These are phyloP conservation scores for Barnettozyma wickerhamii DNA, from an alignment of 805 yeast genomes.

Conservation along the genomic window DNA sequence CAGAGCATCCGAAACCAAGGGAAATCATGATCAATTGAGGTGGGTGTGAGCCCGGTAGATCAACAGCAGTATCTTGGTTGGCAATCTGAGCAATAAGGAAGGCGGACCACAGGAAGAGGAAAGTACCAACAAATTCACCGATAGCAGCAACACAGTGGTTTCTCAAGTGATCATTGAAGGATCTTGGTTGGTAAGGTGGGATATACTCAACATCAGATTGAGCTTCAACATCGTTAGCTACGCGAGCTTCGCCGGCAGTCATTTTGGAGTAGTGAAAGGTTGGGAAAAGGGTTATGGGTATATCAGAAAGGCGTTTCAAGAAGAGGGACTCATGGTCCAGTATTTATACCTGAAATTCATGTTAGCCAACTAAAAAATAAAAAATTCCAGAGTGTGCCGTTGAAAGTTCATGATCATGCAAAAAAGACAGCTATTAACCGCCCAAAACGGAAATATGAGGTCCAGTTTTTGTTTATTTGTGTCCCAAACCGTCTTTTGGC, in stretches of 20 bases:
- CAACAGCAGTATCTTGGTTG: conserved; percentile 45
- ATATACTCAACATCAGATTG: conserved; percentile 35
- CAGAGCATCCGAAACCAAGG: conserved; percentile 83
- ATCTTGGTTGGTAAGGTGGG: conserved; percentile 33
- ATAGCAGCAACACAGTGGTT: conserved; percentile 64
- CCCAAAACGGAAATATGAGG: too few relatives aligned
- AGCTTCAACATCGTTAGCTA: conserved; percentile 33
- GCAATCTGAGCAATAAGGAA: conserved; percentile 82
- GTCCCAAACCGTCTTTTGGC: background rate
- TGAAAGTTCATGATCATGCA: too few relatives aligned
- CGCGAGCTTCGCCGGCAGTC: conserved; percentile 13
- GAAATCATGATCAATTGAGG: conserved; percentile 73
- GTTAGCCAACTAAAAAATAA: too few relatives aligned
- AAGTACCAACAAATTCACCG: conserved; percentile 87
- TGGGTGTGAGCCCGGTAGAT: conserved; percentile 48
- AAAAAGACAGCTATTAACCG: too few relatives aligned
- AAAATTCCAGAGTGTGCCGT: too few relatives aligned
- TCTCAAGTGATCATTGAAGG: conserved; percentile 41
- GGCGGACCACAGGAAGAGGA: conserved; percentile 78
- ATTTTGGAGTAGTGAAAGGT: background rate
- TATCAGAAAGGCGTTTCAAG: too few relatives aligned
- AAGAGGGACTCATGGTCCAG: background rate
- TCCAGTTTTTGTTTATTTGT: too few relatives aligned
- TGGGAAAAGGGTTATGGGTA: background rate
- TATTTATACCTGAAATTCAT: background rate